phyloP scores from a whole-genome alignment of 2,329 filamentous ascomycete genomes.

The Pseudogymnoascus sp. region DNA sequence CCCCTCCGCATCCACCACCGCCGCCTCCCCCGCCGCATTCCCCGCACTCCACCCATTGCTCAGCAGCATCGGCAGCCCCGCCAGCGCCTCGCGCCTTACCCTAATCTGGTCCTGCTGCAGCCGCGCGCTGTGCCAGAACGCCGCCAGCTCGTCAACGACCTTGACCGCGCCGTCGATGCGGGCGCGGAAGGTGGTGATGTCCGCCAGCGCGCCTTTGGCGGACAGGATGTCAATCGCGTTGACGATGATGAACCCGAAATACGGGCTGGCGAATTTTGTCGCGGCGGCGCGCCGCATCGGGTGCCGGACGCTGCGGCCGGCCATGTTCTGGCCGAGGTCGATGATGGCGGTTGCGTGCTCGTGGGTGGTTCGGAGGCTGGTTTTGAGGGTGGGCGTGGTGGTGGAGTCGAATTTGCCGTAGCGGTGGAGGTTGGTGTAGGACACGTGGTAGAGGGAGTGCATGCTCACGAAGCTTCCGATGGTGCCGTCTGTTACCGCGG shows the following conservation, averaged over 20 bases:
- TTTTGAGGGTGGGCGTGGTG: conserved; percentile 31
- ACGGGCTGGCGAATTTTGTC: conserved; percentile 44
- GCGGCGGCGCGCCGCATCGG: conserved; percentile 2
- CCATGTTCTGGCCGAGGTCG: conserved; percentile 36
- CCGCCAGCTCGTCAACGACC: conserved; percentile 46
- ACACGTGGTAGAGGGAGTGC: conserved; percentile 58
- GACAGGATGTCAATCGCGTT: conserved; percentile 59
- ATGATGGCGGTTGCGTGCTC: conserved; percentile 46
- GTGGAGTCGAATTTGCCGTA: conserved; percentile 41
- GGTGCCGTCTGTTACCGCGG: conserved; percentile 43
- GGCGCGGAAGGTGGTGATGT: conserved; percentile 43
- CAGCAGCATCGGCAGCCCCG: neutral
- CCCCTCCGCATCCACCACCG: conserved; percentile 9
- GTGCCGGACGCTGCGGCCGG: conserved; percentile 27
- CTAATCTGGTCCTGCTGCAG: conserved; percentile 31
- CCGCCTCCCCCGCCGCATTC: conserved; percentile 13
- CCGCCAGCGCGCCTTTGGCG: conserved; percentile 45
- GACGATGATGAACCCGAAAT: conserved; percentile 52
- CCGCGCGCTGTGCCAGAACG: conserved; percentile 51
- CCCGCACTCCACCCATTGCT: neutral
- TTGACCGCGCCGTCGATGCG: conserved; percentile 44
- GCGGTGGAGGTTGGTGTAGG: conserved; percentile 56
- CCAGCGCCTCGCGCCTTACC: conserved; percentile 15
- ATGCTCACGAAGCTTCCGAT: conserved; percentile 53
- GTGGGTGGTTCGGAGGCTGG: conserved; percentile 40